Evolutionary conservation across 306 rosid species (phyloP).

Genomic region (Medicago lupulina): DNA sequence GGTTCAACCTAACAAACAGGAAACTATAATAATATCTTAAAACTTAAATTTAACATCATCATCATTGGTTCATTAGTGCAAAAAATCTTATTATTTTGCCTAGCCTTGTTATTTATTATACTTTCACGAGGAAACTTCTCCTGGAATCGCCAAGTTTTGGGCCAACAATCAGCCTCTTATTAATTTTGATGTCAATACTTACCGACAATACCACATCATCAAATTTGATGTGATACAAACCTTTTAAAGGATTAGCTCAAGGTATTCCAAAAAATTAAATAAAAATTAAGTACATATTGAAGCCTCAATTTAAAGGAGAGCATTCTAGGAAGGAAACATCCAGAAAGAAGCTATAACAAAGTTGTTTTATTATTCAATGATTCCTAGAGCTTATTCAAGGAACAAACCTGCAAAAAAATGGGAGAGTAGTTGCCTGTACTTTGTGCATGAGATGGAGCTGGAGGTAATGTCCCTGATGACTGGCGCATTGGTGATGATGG

Average conservation of each 20-base stretch:
- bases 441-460: constrained; percentile 70
- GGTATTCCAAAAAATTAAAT: not conserved
- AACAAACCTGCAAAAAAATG: constrained; percentile 89
- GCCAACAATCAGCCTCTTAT: too few relatives aligned
- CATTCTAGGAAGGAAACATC: constrained; percentile 3
- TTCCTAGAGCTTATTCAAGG: constrained; percentile 23
- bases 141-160: not conserved
- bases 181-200: not conserved
- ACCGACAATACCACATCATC: constrained; percentile 8
- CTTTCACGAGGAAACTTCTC: not conserved
- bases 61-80: constrained; percentile 11
- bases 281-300: not conserved
- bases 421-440: constrained; percentile 81
- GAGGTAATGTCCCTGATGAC: constrained; percentile 66
- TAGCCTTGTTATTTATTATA: constrained; percentile 15
- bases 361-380: constrained; percentile 29
- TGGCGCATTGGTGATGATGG: constrained; percentile 78
- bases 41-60: not conserved
- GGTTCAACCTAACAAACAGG: not conserved
- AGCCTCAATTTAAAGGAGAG: constrained; percentile 36
- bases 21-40: constrained; percentile 13
- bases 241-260: constrained; percentile 29
- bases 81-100: not conserved
- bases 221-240: constrained; percentile 13
- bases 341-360: constrained; percentile 29